Evolutionary conservation across 306 rosid genomes (phyloP).

Genomic region (Pueraria montana): DNA sequence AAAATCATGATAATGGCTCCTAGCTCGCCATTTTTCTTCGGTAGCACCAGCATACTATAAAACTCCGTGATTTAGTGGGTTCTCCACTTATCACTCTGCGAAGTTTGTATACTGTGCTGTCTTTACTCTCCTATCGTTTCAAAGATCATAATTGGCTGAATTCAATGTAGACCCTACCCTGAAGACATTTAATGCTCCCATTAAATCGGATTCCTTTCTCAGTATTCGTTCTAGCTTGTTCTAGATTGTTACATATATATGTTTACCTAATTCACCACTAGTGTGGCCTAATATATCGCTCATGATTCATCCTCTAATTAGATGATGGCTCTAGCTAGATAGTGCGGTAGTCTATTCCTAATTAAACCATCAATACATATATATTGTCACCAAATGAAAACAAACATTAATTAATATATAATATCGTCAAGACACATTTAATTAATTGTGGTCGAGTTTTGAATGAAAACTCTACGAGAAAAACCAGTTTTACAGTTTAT

Average conservation of each 20-base stretch:
- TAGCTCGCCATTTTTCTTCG: background rate
- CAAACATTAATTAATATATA: too few species aligned
- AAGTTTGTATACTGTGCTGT: slow-evolving; percentile 9
- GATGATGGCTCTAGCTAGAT: too few species aligned
- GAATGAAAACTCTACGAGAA: too few species aligned
- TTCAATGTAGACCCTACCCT: slow-evolving; percentile 35
- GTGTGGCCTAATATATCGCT: slow-evolving; percentile 38
- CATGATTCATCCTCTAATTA: too few species aligned
- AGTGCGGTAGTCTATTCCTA: too few species aligned
- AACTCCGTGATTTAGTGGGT: slow-evolving; percentile 43
- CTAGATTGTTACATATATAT: slow-evolving; percentile 2
- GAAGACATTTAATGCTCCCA: background rate
- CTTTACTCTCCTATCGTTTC: slow-evolving; percentile 33
- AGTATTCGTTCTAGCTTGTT: background rate
- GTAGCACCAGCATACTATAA: background rate
- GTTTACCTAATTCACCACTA: slow-evolving; percentile 51
- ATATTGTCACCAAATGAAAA: too few species aligned
- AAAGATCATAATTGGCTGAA: slow-evolving; percentile 12
- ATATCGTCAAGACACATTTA: too few species aligned
- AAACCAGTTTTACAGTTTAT: too few species aligned
- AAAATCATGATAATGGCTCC: slow-evolving; percentile 11
- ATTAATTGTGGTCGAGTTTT: too few species aligned
- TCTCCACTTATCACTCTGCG: slow-evolving; percentile 40
- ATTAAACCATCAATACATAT: too few species aligned
- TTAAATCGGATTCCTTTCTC: background rate